Evolutionary conservation across 441 rosid species (phyloP).

Genomic region (California macrophylla): DNA sequence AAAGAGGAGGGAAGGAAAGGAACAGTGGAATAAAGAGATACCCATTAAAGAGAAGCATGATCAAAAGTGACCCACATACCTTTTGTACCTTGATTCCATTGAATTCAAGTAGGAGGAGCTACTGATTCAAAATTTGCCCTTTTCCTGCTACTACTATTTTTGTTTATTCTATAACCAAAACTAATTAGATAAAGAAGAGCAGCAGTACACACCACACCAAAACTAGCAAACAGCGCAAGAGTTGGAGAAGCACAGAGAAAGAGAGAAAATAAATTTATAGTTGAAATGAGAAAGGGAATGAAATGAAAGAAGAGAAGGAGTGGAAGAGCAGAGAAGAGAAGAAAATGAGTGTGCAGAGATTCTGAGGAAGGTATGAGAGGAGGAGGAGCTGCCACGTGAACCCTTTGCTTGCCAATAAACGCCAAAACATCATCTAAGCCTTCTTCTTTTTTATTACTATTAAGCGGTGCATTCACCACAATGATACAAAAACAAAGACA

Average conservation of each 20-base stretch:
- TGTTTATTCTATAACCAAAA: background rate
- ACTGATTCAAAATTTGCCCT: background rate
- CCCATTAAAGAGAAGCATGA: slow-evolving; percentile 18
- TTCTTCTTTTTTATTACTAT: too few relatives aligned
- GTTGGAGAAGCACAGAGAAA: background rate
- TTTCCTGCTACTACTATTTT: background rate
- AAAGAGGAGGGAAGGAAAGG: background rate
- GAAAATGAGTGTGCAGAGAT: slow-evolving; percentile 21
- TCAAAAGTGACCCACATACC: slow-evolving; percentile 25
- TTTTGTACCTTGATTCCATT: slow-evolving; percentile 17
- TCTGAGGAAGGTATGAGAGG: slow-evolving; percentile 33
- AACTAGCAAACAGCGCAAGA: background rate
- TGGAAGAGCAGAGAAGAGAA: background rate
- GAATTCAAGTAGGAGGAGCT: slow-evolving; percentile 5
- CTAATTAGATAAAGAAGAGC: background rate
- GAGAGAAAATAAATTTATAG: background rate
- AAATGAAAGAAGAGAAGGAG: background rate
- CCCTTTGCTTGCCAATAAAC: too few relatives aligned
- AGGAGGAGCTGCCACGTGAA: slow-evolving; percentile 38
- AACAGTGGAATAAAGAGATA: slow-evolving; percentile 5
- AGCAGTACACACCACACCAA: background rate
- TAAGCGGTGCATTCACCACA: too few relatives aligned
- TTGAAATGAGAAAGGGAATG: background rate
- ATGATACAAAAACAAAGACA: too few relatives aligned
- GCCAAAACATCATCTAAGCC: too few relatives aligned